A percentile compares a stretch with the other conserved stretches of the same genome.
Conservation (phyloP, 306 rosid genomes). For the Quercus suber region DNA sequence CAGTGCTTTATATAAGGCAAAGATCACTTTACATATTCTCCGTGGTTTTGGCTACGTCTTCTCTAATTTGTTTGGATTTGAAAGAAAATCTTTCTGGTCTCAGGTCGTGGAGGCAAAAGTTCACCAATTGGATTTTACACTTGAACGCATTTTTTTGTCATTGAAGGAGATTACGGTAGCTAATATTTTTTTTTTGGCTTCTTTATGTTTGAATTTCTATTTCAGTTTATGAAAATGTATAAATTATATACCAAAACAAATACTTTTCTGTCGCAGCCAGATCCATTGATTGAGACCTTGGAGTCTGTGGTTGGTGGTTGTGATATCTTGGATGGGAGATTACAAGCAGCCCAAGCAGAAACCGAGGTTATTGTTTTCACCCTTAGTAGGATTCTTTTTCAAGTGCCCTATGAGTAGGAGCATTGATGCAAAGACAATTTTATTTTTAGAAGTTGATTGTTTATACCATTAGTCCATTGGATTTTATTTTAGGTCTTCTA, state of each 20-base stretch:
- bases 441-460: too few species aligned
- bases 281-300: constrained; percentile 74
- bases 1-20: background rate
- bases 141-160: constrained; percentile 75
- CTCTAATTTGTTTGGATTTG: constrained; percentile 4
- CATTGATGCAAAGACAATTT: too few species aligned
- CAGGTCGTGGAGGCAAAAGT: constrained; percentile 94
- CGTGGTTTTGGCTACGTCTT: background rate
- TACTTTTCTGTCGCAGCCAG: constrained; percentile 65
- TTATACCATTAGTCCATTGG: too few species aligned
- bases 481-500: too few species aligned
- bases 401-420: background rate
- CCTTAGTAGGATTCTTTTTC: background rate
- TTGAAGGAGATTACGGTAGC: constrained; percentile 76
- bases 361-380: constrained; percentile 51
- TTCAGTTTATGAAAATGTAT: constrained; percentile 9
- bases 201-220: background rate
- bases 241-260: constrained; percentile 10
- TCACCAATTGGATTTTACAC: constrained; percentile 69
- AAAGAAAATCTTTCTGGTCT: constrained; percentile 23
- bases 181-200: background rate
- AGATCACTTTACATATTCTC: background rate
- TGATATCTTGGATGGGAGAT: constrained; percentile 57
- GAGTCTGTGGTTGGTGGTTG: constrained; percentile 75
- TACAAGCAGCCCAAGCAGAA: constrained; percentile 59